Percentiles rank a stretch among this genome's conserved stretches.
These are phyloP conservation scores for Taiozyma sp. DNA, from an alignment of 1,139 yeast genomes.

Conservation along the genomic window DNA sequence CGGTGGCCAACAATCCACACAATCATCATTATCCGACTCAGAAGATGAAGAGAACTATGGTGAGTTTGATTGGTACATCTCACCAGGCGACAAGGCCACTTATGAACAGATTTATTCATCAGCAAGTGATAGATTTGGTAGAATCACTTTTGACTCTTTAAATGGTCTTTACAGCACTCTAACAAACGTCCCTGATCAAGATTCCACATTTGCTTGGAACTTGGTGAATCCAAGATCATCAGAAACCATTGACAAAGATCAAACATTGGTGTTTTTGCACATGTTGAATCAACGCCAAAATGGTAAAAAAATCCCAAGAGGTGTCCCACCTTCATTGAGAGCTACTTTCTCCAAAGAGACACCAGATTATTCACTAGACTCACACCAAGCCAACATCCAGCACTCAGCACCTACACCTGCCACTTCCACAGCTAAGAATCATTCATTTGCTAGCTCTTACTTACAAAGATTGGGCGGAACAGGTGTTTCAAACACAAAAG, in stretches of 20 bases:
- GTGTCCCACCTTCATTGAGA: constrained; percentile 90
- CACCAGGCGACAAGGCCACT: constrained; percentile 76
- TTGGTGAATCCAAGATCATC: constrained; percentile 85
- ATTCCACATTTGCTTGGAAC: constrained; percentile 92
- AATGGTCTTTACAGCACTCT: constrained; percentile 66
- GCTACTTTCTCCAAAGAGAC: constrained; percentile 88
- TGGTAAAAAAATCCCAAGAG: constrained; percentile 84
- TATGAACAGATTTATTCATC: constrained; percentile 78
- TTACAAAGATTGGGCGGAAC: constrained; percentile 24
- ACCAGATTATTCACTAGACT: constrained; percentile 68
- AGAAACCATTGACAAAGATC: constrained; percentile 91
- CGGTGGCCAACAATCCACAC: constrained; percentile 15
- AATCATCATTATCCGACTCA: constrained; percentile 20
- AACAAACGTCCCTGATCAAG: constrained; percentile 72
- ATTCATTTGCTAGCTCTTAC: constrained; percentile 23
- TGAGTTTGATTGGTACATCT: constrained; percentile 85
- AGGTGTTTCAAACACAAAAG: constrained; percentile 40
- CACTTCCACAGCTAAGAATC: constrained; percentile 9
- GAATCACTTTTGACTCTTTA: constrained; percentile 71
- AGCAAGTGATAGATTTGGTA: constrained; percentile 77
- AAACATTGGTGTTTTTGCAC: constrained; percentile 83
- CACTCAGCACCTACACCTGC: constrained; percentile 12
- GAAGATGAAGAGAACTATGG: constrained; percentile 24
- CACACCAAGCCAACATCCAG: constrained; percentile 41
- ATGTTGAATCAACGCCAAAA: constrained; percentile 86